Percentiles rank a stretch among this genome's conserved stretches.
These are phyloP conservation scores for Raffaelea arxii DNA, from an alignment of 2,329 filamentous ascomycete species.

Conservation along the genomic window DNA sequence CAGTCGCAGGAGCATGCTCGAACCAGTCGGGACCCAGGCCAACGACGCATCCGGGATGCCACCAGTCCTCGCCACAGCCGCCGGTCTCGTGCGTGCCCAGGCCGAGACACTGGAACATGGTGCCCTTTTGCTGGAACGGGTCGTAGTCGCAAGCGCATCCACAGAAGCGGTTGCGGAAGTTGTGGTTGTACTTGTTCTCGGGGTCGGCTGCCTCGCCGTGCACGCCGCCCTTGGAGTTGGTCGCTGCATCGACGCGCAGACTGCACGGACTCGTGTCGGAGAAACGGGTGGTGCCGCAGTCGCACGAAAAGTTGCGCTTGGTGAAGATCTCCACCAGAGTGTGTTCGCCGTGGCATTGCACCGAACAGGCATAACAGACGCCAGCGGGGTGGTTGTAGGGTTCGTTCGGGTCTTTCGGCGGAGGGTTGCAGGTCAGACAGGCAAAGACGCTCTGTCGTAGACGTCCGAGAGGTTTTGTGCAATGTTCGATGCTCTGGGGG, in stretches of 20 bases:
- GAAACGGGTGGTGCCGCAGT: slow-evolving; percentile 83
- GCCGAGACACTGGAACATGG: slow-evolving; percentile 95
- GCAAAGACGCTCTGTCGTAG: slow-evolving; percentile 85
- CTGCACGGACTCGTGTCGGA: slow-evolving; percentile 62
- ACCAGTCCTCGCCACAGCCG: slow-evolving; percentile 96
- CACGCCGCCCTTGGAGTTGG: slow-evolving; percentile 66
- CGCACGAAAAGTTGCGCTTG: slow-evolving; percentile 92
- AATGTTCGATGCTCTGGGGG: slow-evolving; percentile 76
- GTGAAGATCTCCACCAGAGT: slow-evolving; percentile 90
- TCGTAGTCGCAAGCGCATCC: slow-evolving; percentile 84
- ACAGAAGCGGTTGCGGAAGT: slow-evolving; percentile 89
- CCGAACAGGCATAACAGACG: slow-evolving; percentile 93
- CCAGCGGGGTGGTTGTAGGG: slow-evolving; percentile 61
- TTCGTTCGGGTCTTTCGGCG: slow-evolving; percentile 51
- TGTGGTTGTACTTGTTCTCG: slow-evolving; percentile 88
- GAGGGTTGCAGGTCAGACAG: slow-evolving; percentile 86
- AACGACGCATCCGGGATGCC: slow-evolving; percentile 85
- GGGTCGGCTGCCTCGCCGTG: slow-evolving; percentile 62
- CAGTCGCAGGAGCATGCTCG: slow-evolving; percentile 30
- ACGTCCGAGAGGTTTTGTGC: slow-evolving; percentile 81
- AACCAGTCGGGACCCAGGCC: slow-evolving; percentile 68
- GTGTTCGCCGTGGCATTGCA: slow-evolving; percentile 94
- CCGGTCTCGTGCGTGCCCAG: slow-evolving; percentile 70
- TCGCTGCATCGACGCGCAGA: slow-evolving; percentile 61
- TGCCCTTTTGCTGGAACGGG: slow-evolving; percentile 80